These are phyloP conservation scores for Pichia sp. DNA, from an alignment of 1,139 yeast genomes.

Conservation along the genomic window DNA sequence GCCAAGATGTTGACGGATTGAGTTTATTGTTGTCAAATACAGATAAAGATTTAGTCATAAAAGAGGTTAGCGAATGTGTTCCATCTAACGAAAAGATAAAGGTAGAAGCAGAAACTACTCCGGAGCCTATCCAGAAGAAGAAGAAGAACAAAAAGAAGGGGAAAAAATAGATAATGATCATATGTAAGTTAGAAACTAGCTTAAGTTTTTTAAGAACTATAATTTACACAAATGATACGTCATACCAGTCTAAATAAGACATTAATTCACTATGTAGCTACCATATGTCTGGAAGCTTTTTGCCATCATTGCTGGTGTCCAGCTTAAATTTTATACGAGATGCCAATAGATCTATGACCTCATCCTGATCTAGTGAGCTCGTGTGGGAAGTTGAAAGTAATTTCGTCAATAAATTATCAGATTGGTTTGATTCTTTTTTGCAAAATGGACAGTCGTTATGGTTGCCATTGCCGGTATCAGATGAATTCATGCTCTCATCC, in stretches of 20 bases:
- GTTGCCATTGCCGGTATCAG: background rate
- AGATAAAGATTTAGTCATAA: slow-evolving; percentile 16
- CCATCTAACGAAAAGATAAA: background rate
- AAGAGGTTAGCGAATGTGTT: background rate
- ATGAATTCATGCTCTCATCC: background rate
- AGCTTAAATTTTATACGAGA: slow-evolving; percentile 11
- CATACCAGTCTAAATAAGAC: background rate
- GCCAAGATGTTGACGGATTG: slow-evolving; percentile 21
- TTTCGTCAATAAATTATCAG: background rate
- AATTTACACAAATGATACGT: background rate
- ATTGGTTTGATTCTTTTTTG: background rate
- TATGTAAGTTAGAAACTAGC: background rate
- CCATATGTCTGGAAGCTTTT: slow-evolving; percentile 16
- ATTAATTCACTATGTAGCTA: slow-evolving; percentile 8
- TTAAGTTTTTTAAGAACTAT: background rate
- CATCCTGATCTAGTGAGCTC: slow-evolving; percentile 3
- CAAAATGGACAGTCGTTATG: slow-evolving; percentile 17
- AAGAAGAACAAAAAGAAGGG: slow-evolving; percentile 28
- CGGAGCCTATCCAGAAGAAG: slow-evolving; percentile 9
- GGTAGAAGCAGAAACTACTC: background rate
- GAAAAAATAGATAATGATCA: slow-evolving; percentile 19
- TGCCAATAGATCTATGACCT: slow-evolving; percentile 14
- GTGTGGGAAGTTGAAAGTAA: background rate
- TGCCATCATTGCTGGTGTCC: slow-evolving; percentile 5
- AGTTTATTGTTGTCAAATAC: slow-evolving; percentile 20